phyloP scores from a whole-genome alignment of 352 stramenopile species.

The Phytopythium cucurbitacearum region DNA sequence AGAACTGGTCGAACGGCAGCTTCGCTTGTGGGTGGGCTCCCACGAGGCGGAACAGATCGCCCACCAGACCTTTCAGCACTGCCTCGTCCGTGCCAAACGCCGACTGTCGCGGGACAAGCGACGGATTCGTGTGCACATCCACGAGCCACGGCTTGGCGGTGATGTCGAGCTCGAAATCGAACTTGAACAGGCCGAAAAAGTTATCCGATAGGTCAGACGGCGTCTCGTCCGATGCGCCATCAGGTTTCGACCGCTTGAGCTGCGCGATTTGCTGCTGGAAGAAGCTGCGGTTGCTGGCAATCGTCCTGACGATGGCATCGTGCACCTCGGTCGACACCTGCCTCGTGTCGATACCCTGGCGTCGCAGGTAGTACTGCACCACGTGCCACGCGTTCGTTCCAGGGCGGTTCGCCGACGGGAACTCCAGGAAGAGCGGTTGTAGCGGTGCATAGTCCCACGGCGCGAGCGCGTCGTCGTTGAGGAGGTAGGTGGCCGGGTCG shows the following conservation, averaged over 20 bases:
- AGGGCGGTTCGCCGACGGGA: conserved; percentile 41
- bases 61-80: conserved; percentile 59
- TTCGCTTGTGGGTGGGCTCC: conserved; percentile 59
- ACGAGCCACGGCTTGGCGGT: conserved; percentile 94
- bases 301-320: conserved; percentile 48
- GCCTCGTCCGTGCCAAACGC: conserved; percentile 61
- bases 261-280: conserved; percentile 44
- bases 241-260: conserved; percentile 27
- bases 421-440: conserved; percentile 53
- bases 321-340: conserved; percentile 65
- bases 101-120: conserved; percentile 40
- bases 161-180: conserved; percentile 96
- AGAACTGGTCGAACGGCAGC: conserved; percentile 60
- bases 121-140: conserved; percentile 73
- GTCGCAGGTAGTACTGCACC: conserved; percentile 57
- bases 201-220: conserved; percentile 42
- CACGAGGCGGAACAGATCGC: conserved; percentile 65
- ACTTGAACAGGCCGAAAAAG: conserved; percentile 94
- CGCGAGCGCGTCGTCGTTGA: conserved; percentile 55
- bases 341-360: conserved; percentile 55
- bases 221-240: conserved; percentile 14
- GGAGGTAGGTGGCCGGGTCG: conserved; percentile 51
- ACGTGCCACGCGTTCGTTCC: conserved; percentile 70
- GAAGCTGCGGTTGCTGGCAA: conserved; percentile 52
- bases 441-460: conserved; percentile 73